Conservation (phyloP, 768 basidiomycete genomes). For the Tubosaeta brunneosetosa region DNA sequence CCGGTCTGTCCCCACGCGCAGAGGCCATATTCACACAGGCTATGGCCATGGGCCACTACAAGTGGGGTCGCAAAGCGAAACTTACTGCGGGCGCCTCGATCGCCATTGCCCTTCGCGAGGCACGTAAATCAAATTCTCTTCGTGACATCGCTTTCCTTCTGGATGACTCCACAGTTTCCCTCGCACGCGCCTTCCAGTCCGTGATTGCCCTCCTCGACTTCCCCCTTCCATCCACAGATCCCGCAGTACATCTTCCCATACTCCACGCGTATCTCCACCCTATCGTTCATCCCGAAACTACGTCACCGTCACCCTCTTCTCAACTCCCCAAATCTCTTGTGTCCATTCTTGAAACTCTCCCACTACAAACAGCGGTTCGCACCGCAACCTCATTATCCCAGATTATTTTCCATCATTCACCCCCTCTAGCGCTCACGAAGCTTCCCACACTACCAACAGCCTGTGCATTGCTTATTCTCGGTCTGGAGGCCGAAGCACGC, state of each 20-base stretch:
- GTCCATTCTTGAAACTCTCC: slow-evolving; percentile 36
- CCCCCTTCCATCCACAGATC: slow-evolving; percentile 50
- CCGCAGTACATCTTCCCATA: slow-evolving; percentile 52
- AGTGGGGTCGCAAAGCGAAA: slow-evolving; percentile 74
- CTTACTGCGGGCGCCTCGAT: slow-evolving; percentile 65
- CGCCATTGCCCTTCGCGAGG: slow-evolving; percentile 67
- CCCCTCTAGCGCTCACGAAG: slow-evolving; percentile 36
- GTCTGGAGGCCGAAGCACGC: slow-evolving; percentile 63
- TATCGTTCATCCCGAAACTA: slow-evolving; percentile 29
- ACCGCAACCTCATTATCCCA: slow-evolving; percentile 45
- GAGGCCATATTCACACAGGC: slow-evolving; percentile 65
- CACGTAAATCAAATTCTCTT: slow-evolving; percentile 61
- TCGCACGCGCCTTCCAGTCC: slow-evolving; percentile 53
- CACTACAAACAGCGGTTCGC: slow-evolving; percentile 36
- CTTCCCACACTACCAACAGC: slow-evolving; percentile 49
- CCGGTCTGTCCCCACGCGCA: slow-evolving; percentile 63
- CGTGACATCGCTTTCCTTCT: slow-evolving; percentile 66
- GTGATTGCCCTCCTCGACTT: slow-evolving; percentile 51
- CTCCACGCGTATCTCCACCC: slow-evolving; percentile 52
- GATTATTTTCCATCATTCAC: slow-evolving; percentile 37
- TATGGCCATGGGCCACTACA: slow-evolving; percentile 52
- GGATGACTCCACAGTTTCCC: slow-evolving; percentile 44
- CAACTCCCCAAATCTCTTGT: slow-evolving; percentile 31
- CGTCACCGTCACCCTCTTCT: slow-evolving; percentile 21
- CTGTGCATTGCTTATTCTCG: slow-evolving; percentile 64